phyloP scores from a whole-genome alignment of 257 asterid species.

The Marsdenia floribunda region DNA sequence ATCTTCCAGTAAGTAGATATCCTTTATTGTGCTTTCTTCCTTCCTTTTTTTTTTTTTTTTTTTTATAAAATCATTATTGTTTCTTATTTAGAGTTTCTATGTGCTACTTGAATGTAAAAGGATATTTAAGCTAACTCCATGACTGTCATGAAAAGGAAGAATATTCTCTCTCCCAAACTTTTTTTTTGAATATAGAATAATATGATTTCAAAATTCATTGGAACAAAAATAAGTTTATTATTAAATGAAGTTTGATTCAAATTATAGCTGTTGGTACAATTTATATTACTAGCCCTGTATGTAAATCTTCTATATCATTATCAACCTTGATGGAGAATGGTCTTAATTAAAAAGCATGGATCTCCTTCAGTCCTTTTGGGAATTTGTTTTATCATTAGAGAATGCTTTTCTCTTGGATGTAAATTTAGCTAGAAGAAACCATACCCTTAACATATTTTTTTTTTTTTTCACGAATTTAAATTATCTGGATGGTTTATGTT shows the following conservation, averaged over 20 bases:
- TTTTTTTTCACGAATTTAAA: neutral
- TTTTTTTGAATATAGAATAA: neutral
- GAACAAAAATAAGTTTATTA: neutral
- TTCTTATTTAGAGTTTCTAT: neutral
- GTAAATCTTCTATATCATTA: neutral
- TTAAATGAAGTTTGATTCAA: neutral
- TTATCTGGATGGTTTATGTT: neutral
- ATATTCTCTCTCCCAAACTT: neutral
- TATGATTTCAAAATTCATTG: neutral
- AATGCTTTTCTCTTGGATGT: neutral
- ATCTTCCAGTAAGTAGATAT: conserved; percentile 76
- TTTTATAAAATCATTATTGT: neutral
- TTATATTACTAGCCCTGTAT: neutral
- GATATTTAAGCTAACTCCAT: neutral
- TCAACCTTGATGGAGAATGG: neutral
- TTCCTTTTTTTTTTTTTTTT: neutral
- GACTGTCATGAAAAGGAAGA: neutral
- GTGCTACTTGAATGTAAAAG: neutral
- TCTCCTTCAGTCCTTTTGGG: neutral
- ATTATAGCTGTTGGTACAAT: neutral
- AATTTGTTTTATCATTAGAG: neutral
- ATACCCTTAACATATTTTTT: too few species aligned
- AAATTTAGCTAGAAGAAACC: neutral
- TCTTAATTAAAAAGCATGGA: neutral
- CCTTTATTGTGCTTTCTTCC: neutral